phyloP scores from a whole-genome alignment of 1,284 basidiomycete genomes.

The Cryptococcus wingfieldii region DNA sequence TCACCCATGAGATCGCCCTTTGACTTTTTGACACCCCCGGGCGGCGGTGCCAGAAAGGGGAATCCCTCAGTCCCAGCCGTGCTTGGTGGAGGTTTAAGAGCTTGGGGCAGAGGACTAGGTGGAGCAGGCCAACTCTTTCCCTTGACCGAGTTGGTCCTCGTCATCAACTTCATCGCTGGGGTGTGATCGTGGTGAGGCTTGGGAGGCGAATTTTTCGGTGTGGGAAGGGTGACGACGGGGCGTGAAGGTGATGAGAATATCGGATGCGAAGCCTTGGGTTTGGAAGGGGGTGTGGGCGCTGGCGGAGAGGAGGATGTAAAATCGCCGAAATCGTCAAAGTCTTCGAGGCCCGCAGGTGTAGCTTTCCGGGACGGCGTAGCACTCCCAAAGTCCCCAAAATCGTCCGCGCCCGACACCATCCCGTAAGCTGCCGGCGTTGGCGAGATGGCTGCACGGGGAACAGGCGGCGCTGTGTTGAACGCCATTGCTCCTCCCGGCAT shows the following conservation, averaged over 20 bases:
- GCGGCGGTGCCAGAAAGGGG: constrained; percentile 33
- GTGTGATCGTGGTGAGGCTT: constrained; percentile 25
- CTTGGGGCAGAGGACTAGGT: constrained; percentile 24
- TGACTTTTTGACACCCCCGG: neutral
- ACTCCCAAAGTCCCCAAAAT: constrained; percentile 10
- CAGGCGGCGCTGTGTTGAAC: no score
- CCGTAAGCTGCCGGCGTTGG: no score
- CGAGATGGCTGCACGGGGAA: no score
- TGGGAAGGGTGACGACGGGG: neutral
- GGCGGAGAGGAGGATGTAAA: constrained; percentile 14
- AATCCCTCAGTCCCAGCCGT: constrained; percentile 11
- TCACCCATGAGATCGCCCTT: neutral
- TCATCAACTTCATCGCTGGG: constrained; percentile 23
- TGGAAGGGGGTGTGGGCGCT: neutral
- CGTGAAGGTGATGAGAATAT: neutral
- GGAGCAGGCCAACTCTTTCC: constrained; percentile 38
- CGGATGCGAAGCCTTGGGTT: no score
- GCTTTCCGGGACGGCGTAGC: neutral
- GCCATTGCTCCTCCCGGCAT: no score
- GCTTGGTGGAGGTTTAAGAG: constrained; percentile 27
- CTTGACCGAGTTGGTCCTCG: constrained; percentile 18
- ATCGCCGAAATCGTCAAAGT: constrained; percentile 31
- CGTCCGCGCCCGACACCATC: neutral
- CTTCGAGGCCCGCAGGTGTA: neutral
- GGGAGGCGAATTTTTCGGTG: constrained; percentile 5